Evolutionary conservation across 1,139 yeast genomes (phyloP).

Genomic region (Saccharomycopsis hybrid): DNA sequence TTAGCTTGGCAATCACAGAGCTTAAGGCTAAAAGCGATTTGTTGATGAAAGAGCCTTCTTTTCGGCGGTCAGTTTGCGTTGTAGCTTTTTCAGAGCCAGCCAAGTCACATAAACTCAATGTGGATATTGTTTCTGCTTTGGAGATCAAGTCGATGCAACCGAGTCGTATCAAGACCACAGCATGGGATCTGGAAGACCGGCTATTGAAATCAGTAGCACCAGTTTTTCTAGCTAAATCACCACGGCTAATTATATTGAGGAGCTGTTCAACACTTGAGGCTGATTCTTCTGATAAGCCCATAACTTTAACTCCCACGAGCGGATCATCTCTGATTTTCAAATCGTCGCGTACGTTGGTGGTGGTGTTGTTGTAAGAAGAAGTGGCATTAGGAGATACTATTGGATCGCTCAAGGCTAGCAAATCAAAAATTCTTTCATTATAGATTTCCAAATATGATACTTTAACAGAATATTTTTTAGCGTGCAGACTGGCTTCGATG

Average conservation of each 20-base stretch:
- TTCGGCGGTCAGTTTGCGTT: conserved; percentile 70
- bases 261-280: conserved; percentile 57
- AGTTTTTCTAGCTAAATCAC: conserved; percentile 72
- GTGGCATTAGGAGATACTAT: neutral
- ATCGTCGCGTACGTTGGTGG: conserved; percentile 33
- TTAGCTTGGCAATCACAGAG: conserved; percentile 77
- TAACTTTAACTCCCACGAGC: conserved; percentile 62
- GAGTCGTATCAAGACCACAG: conserved; percentile 70
- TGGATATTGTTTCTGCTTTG: conserved; percentile 45
- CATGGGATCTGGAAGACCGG: conserved; percentile 87
- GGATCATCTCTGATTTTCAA: conserved; percentile 73
- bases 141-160: conserved; percentile 37
- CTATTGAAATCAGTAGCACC: conserved; percentile 84
- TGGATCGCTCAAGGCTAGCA: conserved; percentile 33
- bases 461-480: conserved; percentile 38
- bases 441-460: conserved; percentile 84
- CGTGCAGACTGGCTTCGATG: conserved; percentile 29
- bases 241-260: conserved; percentile 51
- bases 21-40: conserved; percentile 84
- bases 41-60: conserved; percentile 90
- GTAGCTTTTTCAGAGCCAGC: conserved; percentile 96
- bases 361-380: neutral
- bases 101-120: conserved; percentile 83
- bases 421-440: conserved; percentile 78
- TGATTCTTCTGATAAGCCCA: conserved; percentile 62